Conservation (phyloP, 2,329 filamentous ascomycete genomes). For the Lachnellula arida region DNA sequence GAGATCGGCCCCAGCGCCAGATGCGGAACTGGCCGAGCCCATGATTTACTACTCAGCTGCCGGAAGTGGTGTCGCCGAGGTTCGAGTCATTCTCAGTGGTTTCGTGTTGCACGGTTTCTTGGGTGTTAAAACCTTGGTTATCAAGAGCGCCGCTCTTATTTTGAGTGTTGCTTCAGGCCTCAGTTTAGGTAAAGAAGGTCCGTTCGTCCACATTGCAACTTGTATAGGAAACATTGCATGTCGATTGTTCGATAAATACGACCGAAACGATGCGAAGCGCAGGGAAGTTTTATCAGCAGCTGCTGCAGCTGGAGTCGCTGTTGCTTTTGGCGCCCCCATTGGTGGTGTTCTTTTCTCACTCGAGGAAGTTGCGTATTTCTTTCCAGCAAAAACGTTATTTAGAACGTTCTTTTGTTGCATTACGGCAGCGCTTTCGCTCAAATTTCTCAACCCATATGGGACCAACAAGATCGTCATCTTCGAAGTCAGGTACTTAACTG, state of each 20-base stretch:
- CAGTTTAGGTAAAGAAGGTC: slow-evolving; percentile 86
- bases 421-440: slow-evolving; percentile 81
- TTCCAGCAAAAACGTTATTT: slow-evolving; percentile 95
- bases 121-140: slow-evolving; percentile 76
- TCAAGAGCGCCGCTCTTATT: slow-evolving; percentile 80
- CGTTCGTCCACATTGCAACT: slow-evolving; percentile 95
- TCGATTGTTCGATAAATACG: slow-evolving; percentile 91
- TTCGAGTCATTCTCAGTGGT: slow-evolving; percentile 95
- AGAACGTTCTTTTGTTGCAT: slow-evolving; percentile 98
- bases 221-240: slow-evolving; percentile 95
- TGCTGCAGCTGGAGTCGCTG: slow-evolving; percentile 85
- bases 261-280: slow-evolving; percentile 87
- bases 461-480: slow-evolving; percentile 97
- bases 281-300: slow-evolving; percentile 91
- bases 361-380: slow-evolving; percentile 96
- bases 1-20: slow-evolving; percentile 21
- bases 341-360: slow-evolving; percentile 89
- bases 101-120: slow-evolving; percentile 96
- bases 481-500: slow-evolving; percentile 81
- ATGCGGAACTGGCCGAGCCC: slow-evolving; percentile 45
- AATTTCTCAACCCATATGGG: slow-evolving; percentile 93
- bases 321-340: slow-evolving; percentile 87
- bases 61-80: slow-evolving; percentile 93
- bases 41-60: slow-evolving; percentile 96
- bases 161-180: slow-evolving; percentile 89